phyloP scores from a whole-genome alignment of 257 asterid species.

The Solanum habrochaites region DNA sequence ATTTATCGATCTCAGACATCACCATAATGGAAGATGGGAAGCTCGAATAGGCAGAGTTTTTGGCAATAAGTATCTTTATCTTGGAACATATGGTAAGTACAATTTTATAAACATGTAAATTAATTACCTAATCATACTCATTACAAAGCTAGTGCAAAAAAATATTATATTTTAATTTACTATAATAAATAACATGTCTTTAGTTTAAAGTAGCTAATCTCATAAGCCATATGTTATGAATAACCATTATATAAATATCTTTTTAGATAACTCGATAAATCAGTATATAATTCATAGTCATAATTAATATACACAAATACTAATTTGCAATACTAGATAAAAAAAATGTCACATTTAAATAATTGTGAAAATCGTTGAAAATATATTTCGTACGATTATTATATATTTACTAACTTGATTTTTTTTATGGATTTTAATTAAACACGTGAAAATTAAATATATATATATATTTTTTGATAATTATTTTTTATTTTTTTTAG shows the following conservation, averaged over 20 bases:
- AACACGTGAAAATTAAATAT: no score
- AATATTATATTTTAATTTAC: background rate
- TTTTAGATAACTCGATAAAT: background rate
- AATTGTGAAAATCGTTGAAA: background rate
- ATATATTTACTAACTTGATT: no score
- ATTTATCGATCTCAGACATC: constrained; percentile 32
- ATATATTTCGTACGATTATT: no score
- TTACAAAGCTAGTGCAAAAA: background rate
- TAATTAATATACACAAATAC: no score
- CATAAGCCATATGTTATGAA: background rate
- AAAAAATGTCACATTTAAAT: background rate
- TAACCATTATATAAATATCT: background rate
- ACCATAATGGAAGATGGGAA: constrained; percentile 92
- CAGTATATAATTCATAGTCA: background rate
- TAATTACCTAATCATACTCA: background rate
- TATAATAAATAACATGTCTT: no score
- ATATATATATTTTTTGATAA: background rate
- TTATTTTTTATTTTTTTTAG: constrained; percentile 14
- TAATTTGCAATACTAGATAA: background rate
- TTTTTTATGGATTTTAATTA: no score
- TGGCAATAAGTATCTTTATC: constrained; percentile 74
- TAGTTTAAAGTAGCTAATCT: background rate
- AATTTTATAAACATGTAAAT: background rate
- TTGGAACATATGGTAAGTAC: constrained; percentile 68
- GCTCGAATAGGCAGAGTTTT: constrained; percentile 81